Conservation (phyloP, 257 asterid genomes). For the Linaria vulgaris region DNA sequence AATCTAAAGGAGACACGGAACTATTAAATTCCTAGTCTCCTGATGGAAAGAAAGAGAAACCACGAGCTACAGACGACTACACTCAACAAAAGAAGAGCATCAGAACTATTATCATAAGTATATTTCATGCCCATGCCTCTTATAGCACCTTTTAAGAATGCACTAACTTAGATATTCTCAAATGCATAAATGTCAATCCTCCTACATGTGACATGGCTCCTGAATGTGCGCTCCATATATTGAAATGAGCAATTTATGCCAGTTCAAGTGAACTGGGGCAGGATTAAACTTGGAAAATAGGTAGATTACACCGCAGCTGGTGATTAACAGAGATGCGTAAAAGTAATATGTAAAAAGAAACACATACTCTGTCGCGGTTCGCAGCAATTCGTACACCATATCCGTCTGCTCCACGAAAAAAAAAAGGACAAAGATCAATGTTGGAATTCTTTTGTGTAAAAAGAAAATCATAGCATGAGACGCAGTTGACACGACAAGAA, state of each 20-base stretch:
- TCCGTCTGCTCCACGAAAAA: slow-evolving; percentile 66
- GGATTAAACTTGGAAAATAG: slow-evolving; percentile 13
- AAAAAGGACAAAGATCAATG: slow-evolving; percentile 31
- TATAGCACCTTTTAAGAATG: slow-evolving; percentile 1
- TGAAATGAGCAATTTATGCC: slow-evolving; percentile 8
- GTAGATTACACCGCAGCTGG: slow-evolving; percentile 20
- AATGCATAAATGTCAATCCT: slow-evolving; percentile 8
- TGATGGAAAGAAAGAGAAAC: too few relatives aligned
- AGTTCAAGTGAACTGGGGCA: slow-evolving; percentile 6
- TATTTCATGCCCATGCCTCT: slow-evolving; percentile 13
- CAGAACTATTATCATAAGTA: slow-evolving; percentile 8
- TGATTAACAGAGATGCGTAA: slow-evolving; percentile 4
- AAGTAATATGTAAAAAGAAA: slow-evolving; percentile 23
- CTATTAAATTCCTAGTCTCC: too few relatives aligned
- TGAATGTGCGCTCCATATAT: neutral
- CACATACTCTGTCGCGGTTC: slow-evolving; percentile 97
- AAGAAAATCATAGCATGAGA: too few relatives aligned
- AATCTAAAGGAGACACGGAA: too few relatives aligned
- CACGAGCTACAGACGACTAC: too few relatives aligned
- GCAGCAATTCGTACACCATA: slow-evolving; percentile 96
- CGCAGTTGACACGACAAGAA: neutral
- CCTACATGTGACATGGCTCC: neutral
- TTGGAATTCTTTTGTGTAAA: too few relatives aligned
- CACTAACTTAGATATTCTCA: slow-evolving; percentile 1
- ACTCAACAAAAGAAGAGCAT: too few relatives aligned